These are phyloP conservation scores for Fusarium denticulatum DNA, from an alignment of 2,329 filamentous ascomycete genomes.

Conservation along the genomic window DNA sequence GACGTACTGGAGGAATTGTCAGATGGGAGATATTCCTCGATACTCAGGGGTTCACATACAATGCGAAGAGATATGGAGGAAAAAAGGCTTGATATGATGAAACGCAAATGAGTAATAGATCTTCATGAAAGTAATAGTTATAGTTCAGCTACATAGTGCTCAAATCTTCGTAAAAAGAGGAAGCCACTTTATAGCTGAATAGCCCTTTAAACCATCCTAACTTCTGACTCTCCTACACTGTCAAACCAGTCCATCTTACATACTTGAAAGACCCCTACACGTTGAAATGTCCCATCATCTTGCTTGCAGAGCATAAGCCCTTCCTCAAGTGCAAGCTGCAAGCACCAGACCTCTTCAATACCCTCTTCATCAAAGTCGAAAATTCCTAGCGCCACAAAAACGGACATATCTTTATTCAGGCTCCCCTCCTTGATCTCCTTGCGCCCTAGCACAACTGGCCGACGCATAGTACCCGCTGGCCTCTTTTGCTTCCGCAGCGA, in stretches of 20 bases:
- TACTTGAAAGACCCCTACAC: neutral
- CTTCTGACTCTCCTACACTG: neutral
- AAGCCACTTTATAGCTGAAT: too few relatives aligned
- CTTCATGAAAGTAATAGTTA: too few relatives aligned
- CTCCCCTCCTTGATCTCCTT: neutral
- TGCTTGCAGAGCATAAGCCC: slow-evolving; percentile 1
- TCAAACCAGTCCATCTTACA: slow-evolving; percentile 2
- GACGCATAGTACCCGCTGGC: neutral
- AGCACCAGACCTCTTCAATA: neutral
- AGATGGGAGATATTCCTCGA: slow-evolving; percentile 49
- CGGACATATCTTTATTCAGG: neutral
- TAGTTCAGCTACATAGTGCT: accelerated
- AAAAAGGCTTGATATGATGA: slow-evolving; percentile 29
- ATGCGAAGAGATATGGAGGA: slow-evolving; percentile 49
- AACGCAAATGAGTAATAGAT: neutral
- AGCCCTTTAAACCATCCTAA: neutral
- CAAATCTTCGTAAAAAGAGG: accelerated
- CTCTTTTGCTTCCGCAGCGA: neutral
- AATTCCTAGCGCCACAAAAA: neutral
- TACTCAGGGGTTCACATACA: slow-evolving; percentile 44
- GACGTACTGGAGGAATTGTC: slow-evolving; percentile 52
- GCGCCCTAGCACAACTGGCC: neutral
- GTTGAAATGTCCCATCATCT: neutral
- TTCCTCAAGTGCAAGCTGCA: neutral
- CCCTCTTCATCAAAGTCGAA: slow-evolving; percentile 8